Base-by-base conservation (phyloP, 1,139 yeast species). In the Suhomyces coccinellae region DNA sequence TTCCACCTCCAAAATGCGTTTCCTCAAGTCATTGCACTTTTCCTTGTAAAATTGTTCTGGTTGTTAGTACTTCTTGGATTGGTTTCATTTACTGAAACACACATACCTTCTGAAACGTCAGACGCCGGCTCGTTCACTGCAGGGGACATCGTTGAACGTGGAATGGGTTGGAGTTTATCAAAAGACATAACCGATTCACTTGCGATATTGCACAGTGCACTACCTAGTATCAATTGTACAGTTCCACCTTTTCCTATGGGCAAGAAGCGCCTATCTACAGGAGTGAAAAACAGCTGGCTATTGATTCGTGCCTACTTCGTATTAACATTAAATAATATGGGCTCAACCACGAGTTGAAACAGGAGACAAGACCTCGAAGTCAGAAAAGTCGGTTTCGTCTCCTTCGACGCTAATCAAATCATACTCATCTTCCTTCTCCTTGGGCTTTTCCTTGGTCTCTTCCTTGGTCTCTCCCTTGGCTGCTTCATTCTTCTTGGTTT, bases 1-100 rank as follows among this genome's bases (percentile, higher is more conserved):
- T 58, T 91, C 96, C 33, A 91, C 77, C 54, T 86, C 90, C 12
- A 73, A 71, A 38, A 93, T 83, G 56, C 95, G 77, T 52, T 78
- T 77, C 60, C 85, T 83, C 55, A 91, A 73, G 42, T 86, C 95
- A 54, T 75, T 74, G 62, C 93, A 85, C 63, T 85, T 85, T 53
- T 79, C 81, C 54, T 76, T 77, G 52, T 73, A 67, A 44, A 71
- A 65, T 53, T 71, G 73, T 49, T 73, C 80, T 67, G 44, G n/a
- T 7, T 20, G 43, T 42, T 41, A 30, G 41, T 29, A 33, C 26
- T 14, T 14, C 6, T 33, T 12, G 7, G 12, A n/a, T 20, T 24
- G 13, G 12, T 32, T 10, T 4, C 8, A 5, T 11, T 11, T 11
- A 6, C 7, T 32, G 17, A 14, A 6, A 12, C 26, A 1, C 11